Evolutionary conservation across 495 filamentous ascomycete species (phyloP).

Genomic region (Lindgomyces ingoldianus): DNA sequence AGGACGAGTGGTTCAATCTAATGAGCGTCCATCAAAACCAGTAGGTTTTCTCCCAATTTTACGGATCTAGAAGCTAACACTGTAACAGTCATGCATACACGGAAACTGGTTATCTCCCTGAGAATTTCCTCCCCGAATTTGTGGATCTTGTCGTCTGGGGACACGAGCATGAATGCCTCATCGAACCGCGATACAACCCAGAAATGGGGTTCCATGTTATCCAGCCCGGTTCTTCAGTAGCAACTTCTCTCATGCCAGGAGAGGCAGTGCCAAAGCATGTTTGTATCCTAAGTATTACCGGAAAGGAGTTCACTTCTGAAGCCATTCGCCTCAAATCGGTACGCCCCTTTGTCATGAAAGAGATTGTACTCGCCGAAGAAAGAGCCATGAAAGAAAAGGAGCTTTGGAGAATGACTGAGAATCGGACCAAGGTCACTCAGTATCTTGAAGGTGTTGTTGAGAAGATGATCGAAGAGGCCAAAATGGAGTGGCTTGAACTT

Average conservation of each 20-base stretch:
- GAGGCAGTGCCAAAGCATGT: slow-evolving; percentile 93
- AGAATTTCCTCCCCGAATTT: slow-evolving; percentile 91
- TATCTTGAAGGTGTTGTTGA: slow-evolving; percentile 77
- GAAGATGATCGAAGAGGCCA: slow-evolving; percentile 83
- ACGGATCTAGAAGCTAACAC: neutral
- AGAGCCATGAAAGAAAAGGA: slow-evolving; percentile 65
- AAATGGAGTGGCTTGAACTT: slow-evolving; percentile 70
- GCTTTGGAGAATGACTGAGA: slow-evolving; percentile 76
- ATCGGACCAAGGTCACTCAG: slow-evolving; percentile 73
- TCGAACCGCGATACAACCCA: slow-evolving; percentile 76
- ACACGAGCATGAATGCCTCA: slow-evolving; percentile 95
- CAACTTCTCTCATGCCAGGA: slow-evolving; percentile 85
- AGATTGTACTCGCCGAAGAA: slow-evolving; percentile 76
- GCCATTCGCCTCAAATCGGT: slow-evolving; percentile 83
- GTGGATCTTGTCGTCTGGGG: slow-evolving; percentile 94
- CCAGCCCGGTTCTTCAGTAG: slow-evolving; percentile 94
- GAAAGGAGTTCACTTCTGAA: slow-evolving; percentile 78
- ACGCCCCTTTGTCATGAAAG: slow-evolving; percentile 83
- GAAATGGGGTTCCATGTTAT: slow-evolving; percentile 93
- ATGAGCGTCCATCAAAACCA: slow-evolving; percentile 98
- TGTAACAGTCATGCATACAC: slow-evolving; percentile 69
- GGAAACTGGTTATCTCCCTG: slow-evolving; percentile 85
- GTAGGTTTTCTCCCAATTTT: slow-evolving; percentile 35
- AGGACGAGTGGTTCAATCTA: slow-evolving; percentile 93
- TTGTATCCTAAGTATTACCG: slow-evolving; percentile 78